A percentile compares a stretch with the other conserved stretches of the same genome.
Conservation (phyloP, 2,329 filamentous ascomycete genomes). For the Penicillium sp. region DNA sequence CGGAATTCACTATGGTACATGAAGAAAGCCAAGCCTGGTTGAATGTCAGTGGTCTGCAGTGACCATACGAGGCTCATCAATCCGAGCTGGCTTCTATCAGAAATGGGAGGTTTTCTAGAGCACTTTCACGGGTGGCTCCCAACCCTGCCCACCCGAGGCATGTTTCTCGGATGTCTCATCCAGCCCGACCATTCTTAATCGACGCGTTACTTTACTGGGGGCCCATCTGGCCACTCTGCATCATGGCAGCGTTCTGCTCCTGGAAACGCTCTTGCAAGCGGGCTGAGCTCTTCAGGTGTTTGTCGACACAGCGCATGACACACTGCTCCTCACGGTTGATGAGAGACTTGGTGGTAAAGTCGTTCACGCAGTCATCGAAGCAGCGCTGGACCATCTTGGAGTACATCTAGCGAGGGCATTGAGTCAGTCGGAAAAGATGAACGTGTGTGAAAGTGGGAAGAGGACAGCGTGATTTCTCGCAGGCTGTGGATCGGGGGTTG, state of each 20-base stretch:
- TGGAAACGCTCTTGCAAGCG: constrained; percentile 89
- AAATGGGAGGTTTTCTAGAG: not conserved
- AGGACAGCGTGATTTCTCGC: not conserved
- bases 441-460: not conserved
- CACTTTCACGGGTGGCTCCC: not conserved
- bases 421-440: not conserved
- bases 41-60: not conserved
- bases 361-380: constrained; percentile 95
- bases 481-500: not conserved
- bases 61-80: not conserved
- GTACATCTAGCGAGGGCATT: constrained; percentile 57
- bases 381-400: constrained; percentile 63
- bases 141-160: not conserved
- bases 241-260: constrained; percentile 69
- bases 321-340: constrained; percentile 86
- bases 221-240: constrained; percentile 55
- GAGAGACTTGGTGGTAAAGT: constrained; percentile 97
- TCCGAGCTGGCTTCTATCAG: not conserved
- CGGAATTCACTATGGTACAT: constrained; percentile 26
- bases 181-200: not conserved
- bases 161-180: not conserved
- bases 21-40: constrained; percentile 2
- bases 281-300: constrained; percentile 89
- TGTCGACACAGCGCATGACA: constrained; percentile 91
- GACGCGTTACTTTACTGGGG: constrained; percentile 33